Evolutionary conservation across 164 flowering plant genomes (phyloP), one percentile per base, ranked within the genome.

Genomic region (Litsea cubeba): DNA sequence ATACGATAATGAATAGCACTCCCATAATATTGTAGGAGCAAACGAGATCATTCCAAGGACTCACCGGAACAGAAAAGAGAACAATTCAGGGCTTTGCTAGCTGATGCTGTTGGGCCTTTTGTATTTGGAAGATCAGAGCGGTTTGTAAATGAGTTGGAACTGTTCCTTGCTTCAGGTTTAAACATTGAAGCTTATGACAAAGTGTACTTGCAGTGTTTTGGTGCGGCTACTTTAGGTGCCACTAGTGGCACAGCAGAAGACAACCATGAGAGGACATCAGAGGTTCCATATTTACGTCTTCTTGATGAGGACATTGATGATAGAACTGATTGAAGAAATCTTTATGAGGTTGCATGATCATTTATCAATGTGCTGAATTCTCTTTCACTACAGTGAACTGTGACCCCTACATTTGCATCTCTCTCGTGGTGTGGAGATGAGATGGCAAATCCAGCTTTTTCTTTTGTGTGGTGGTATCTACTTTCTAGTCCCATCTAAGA

Each of bases 121-220:
- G 67, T 95, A 26, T 73, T 76, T 2, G 87, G 80, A 79, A 85
- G 87, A 77, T 80, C 98, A 22, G 90, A 87, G 8, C 83, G 84
- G 50, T 91, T 93, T 78, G 92, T 90, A 54, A 65, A 82, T 25
- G 99, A 95, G 83, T 24, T 90, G 65, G 97, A 95, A 76, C 77
- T 93, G 22, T 95, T 95, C 86, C 89, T 93, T 68, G 91, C 88
- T 70, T 90, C 98, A 11, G 92, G 91, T 2, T 77, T 93, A 72
- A 90, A 81, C 72, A 76, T 89, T n/a, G 87, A 86, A 72, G 97
- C 96, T 32, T 95, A 87, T 73, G 97, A 91, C 81, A 82, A 88
- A 78, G 91, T 87, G 35, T 93, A 84, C 77, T 76, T 75, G 79
- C 87, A 88, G 63, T 79, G 83, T 66, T 54, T 89, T 72, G 88